Evolutionary conservation across 2,329 filamentous ascomycete genomes (phyloP), one percentile per base, ranked within the genome.

Genomic region (Cladophialophora exuberans): DNA sequence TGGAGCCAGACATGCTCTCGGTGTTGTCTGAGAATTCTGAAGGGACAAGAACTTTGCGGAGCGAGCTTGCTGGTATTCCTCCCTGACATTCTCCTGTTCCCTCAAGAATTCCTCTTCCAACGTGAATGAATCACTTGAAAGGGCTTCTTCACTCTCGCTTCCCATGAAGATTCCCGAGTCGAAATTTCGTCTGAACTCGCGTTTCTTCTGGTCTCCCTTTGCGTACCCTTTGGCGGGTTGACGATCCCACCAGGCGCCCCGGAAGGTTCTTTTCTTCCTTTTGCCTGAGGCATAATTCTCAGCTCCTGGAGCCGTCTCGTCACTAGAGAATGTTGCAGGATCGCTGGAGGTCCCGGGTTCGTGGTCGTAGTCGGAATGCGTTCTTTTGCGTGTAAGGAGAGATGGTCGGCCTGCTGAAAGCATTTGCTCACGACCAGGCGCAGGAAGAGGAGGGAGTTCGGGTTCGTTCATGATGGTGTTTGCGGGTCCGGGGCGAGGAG

Each of bases 131-230:
- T 73, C 72, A 46, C 72, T 64, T 39, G 70, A 64, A 33, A 67
- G 66, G 5, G 69, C 67, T 2, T 65, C 66, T 2, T 63, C 65
- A 6, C 72, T 72, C 62, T 77, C 75, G 61, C 74, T 77, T 2
- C 70, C 73, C 73, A 77, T 75, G 70, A 74, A 78, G 9, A 78
- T 73, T 54, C 75, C 75, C 63, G 73, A 76, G 54, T 77, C 75
- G 23, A 75, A 65, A 57, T 75, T 65, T 18, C 75, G 67, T 62
- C 74, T 75, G 38, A 77, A 77, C 33, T 72, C 70, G 2, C 68
- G 69, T 53, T 74, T 66, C 52, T 74, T 66, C 60, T 72, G 73
- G 7, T 66, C 66, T 68, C 22, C 71, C 70, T 38, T 47, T 43
- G 38, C 22, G 22, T 49, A 13, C 52, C 31, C 23, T 25, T 50